phyloP scores from a whole-genome alignment of 192 early-diverging fungal genomes.

The Backusella mclennaniae region DNA sequence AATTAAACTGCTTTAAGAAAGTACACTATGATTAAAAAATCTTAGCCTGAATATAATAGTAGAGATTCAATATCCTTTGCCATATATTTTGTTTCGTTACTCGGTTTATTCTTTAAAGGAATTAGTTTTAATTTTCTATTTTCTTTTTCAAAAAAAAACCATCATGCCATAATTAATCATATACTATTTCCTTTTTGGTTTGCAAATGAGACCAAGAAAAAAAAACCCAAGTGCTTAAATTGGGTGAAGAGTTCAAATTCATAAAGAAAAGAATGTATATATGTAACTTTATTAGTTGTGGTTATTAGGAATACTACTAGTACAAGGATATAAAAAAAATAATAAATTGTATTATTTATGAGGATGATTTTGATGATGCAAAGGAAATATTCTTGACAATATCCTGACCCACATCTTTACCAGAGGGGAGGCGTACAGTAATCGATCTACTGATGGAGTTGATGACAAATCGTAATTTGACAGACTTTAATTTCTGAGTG shows the following conservation, averaged over 20 bases:
- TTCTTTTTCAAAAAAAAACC: neutral
- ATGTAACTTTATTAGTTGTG: neutral
- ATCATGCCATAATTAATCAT: neutral
- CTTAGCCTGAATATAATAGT: neutral
- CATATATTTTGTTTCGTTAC: neutral
- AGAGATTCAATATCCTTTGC: neutral
- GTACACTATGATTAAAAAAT: neutral
- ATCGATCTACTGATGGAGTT: neutral
- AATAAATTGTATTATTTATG: neutral
- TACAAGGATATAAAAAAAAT: neutral
- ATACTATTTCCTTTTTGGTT: neutral
- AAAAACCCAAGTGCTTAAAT: neutral
- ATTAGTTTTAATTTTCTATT: neutral
- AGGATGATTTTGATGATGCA: constrained; percentile 4
- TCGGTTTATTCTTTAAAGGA: neutral
- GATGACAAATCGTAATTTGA: constrained; percentile 2
- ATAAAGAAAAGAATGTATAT: neutral
- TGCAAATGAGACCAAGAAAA: neutral
- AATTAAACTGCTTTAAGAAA: neutral
- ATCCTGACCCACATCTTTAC: neutral
- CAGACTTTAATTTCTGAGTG: constrained; percentile 1
- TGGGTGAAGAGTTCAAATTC: neutral
- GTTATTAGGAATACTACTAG: neutral
- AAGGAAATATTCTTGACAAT: neutral
- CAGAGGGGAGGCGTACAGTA: neutral